Evolutionary conservation across 805 yeast genomes (phyloP).

Genomic region (Hanseniaspora jakobsenii): DNA sequence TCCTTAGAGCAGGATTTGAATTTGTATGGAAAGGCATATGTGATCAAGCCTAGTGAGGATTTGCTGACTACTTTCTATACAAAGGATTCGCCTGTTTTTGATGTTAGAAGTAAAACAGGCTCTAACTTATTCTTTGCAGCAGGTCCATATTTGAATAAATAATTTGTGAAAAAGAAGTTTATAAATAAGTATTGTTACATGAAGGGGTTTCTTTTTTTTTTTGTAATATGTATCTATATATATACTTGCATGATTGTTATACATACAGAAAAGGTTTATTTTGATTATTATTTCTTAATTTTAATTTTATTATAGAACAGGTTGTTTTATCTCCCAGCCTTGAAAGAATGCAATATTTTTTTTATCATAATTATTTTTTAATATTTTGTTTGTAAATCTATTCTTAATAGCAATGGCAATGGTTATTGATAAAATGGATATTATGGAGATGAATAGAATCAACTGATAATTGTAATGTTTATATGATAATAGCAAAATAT

Average conservation of each 20-base stretch:
- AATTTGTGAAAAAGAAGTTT: too few relatives aligned
- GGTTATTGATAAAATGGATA: neutral
- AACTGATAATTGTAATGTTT: too few relatives aligned
- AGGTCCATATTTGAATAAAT: slow-evolving; percentile 80
- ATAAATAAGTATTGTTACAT: too few relatives aligned
- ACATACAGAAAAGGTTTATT: too few relatives aligned
- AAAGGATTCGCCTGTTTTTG: slow-evolving; percentile 85
- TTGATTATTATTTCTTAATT: neutral
- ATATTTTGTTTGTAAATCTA: neutral
- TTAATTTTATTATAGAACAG: slow-evolving; percentile 20
- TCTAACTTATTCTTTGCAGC: slow-evolving; percentile 85
- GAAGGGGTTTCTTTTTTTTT: too few relatives aligned
- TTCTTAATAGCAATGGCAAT: neutral
- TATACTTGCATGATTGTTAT: too few relatives aligned
- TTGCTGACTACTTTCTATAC: slow-evolving; percentile 90
- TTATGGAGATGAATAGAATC: too few relatives aligned
- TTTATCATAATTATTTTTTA: neutral
- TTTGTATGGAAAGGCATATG: slow-evolving; percentile 45
- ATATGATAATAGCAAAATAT: too few relatives aligned
- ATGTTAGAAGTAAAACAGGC: slow-evolving; percentile 73
- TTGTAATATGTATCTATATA: too few relatives aligned
- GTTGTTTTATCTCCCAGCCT: slow-evolving; percentile 22
- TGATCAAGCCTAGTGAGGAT: slow-evolving; percentile 72
- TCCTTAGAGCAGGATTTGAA: slow-evolving; percentile 29
- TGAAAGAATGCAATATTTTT: slow-evolving; percentile 3